phyloP scores from a whole-genome alignment of 73 alveolate genomes.

The Stentor roeselii region DNA sequence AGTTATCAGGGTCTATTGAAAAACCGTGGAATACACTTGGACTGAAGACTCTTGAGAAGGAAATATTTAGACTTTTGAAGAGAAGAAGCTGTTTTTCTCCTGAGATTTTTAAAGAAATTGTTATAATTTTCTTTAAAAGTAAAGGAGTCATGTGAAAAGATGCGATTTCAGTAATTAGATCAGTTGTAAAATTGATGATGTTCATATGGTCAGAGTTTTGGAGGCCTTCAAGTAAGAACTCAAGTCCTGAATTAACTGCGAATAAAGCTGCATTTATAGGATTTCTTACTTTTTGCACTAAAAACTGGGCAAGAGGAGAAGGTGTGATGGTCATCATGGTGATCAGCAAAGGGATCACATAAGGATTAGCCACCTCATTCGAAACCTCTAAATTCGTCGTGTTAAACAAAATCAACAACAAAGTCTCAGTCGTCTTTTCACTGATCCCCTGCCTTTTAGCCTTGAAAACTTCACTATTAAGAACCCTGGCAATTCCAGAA shows the following conservation, averaged over 20 bases:
- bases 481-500: neutral
- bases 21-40: too few species aligned
- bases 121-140: neutral
- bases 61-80: neutral
- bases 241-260: neutral
- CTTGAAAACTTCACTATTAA: neutral
- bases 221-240: neutral
- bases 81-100: neutral
- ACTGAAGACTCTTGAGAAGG: neutral
- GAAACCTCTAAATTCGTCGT: neutral
- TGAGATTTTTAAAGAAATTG: neutral
- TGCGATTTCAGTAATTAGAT: neutral
- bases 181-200: neutral
- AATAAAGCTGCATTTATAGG: neutral
- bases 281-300: neutral
- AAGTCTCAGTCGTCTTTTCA: neutral
- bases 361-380: neutral
- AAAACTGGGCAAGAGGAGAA: neutral
- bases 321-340: neutral
- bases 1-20: neutral
- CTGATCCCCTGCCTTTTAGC: neutral
- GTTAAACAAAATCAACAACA: neutral
- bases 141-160: conserved; percentile 5
- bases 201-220: neutral
- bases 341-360: conserved; percentile 3